phyloP scores from a whole-genome alignment of 2,329 filamentous ascomycete genomes.

The Amauroascus verrucosus region DNA sequence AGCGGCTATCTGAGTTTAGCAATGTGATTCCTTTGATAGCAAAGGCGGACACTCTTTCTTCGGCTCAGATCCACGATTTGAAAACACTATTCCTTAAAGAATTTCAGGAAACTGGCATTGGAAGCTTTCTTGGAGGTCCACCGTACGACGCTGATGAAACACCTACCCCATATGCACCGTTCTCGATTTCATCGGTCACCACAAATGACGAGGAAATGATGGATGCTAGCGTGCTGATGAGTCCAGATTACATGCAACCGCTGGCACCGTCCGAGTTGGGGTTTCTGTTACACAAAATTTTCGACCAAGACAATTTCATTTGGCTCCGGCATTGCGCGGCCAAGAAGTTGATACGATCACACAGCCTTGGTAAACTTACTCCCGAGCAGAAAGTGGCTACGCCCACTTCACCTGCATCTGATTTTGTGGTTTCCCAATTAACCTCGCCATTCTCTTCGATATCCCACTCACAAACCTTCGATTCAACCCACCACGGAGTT shows the following conservation, averaged over 20 bases:
- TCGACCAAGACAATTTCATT: conserved; percentile 65
- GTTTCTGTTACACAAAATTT: conserved; percentile 59
- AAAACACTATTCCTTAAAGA: conserved; percentile 44
- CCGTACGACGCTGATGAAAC: conserved; percentile 19
- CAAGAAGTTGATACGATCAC: conserved; percentile 69
- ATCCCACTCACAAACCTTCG: conserved; percentile 23
- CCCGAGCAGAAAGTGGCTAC: conserved; percentile 10
- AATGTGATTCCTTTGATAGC: conserved; percentile 79
- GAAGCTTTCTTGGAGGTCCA: conserved; percentile 44
- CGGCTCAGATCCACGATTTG: conserved; percentile 46
- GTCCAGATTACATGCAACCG: conserved; percentile 75
- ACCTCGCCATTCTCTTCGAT: conserved; percentile 20
- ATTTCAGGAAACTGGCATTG: conserved; percentile 42
- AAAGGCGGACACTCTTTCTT: conserved; percentile 59
- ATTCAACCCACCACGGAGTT: conserved; percentile 18
- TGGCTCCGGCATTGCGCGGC: conserved; percentile 76
- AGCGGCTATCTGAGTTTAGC: conserved; percentile 58
- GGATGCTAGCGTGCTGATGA: conserved; percentile 91
- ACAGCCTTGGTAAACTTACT: conserved; percentile 27
- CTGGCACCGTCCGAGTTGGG: conserved; percentile 64
- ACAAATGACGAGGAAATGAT: conserved; percentile 68
- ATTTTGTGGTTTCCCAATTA: conserved; percentile 27
- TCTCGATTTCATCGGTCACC: conserved; percentile 65
- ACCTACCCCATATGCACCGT: conserved; percentile 43
- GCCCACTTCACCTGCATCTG: conserved; percentile 19